Percentiles rank a stretch among this genome's conserved stretches.
phyloP scores from a whole-genome alignment of 306 rosid species.

The Prunus kanzakura region DNA sequence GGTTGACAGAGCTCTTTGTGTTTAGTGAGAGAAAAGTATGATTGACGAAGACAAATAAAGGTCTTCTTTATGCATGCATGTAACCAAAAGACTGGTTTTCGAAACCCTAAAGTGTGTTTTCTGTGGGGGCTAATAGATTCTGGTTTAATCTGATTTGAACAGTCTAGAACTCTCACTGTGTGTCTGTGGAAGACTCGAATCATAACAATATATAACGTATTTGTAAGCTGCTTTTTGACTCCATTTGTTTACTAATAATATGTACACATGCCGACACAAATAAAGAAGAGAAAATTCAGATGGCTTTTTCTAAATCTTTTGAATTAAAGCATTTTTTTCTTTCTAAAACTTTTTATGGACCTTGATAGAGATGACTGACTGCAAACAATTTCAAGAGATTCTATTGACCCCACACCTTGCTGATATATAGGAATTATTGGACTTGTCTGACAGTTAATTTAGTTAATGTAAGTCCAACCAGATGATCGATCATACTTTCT shows the following conservation, averaged over 20 bases:
- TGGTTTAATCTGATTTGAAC: constrained; percentile 5
- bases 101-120: not conserved
- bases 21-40: not conserved
- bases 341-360: not conserved
- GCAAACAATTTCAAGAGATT: not conserved
- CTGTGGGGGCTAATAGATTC: not conserved
- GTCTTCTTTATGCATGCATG: not conserved
- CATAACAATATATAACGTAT: not conserved
- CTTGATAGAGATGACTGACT: not conserved
- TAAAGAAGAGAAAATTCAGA: not conserved
- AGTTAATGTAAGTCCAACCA: not conserved
- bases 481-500: not conserved
- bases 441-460: constrained; percentile 11
- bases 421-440: constrained; percentile 2
- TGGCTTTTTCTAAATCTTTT: not conserved
- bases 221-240: constrained; percentile 9
- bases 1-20: not conserved
- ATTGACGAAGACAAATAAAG: not conserved
- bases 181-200: not conserved
- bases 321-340: not conserved
- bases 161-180: too few relatives aligned
- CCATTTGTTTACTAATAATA: not conserved
- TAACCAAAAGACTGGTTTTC: not conserved
- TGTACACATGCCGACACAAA: constrained; percentile 5
- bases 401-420: constrained; percentile 24